phyloP scores from a whole-genome alignment of 2,329 filamentous ascomycete species.

The Cercospora berteroae region DNA sequence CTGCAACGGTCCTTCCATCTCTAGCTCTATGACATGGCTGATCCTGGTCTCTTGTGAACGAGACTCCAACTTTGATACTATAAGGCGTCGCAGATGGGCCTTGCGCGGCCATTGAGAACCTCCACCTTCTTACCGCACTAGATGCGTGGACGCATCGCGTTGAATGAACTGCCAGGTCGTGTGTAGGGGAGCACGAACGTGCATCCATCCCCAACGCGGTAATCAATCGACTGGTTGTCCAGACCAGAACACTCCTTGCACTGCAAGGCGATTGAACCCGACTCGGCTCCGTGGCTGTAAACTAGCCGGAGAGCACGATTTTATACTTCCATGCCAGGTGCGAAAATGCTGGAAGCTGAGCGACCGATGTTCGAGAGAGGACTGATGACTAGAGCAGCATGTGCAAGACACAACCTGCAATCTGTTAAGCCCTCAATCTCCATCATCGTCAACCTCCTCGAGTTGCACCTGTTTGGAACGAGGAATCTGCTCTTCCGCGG shows the following conservation, averaged over 20 bases:
- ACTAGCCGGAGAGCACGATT: background rate
- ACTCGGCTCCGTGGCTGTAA: background rate
- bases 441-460: conserved; percentile 49
- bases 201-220: background rate
- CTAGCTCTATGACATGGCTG: background rate
- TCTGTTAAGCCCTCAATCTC: conserved; percentile 27
- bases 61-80: background rate
- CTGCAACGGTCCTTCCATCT: background rate
- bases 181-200: background rate
- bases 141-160: background rate
- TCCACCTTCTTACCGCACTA: background rate
- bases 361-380: background rate
- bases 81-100: background rate
- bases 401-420: background rate
- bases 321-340: background rate
- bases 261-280: background rate
- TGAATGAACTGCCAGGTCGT: background rate
- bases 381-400: background rate
- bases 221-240: background rate
- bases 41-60: background rate
- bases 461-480: conserved; percentile 40
- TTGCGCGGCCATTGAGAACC: background rate
- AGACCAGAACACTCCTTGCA: background rate
- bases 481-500: conserved; percentile 32
- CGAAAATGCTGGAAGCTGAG: background rate